phyloP scores from a whole-genome alignment of 495 filamentous ascomycete genomes.

The Xylaria cubensis region DNA sequence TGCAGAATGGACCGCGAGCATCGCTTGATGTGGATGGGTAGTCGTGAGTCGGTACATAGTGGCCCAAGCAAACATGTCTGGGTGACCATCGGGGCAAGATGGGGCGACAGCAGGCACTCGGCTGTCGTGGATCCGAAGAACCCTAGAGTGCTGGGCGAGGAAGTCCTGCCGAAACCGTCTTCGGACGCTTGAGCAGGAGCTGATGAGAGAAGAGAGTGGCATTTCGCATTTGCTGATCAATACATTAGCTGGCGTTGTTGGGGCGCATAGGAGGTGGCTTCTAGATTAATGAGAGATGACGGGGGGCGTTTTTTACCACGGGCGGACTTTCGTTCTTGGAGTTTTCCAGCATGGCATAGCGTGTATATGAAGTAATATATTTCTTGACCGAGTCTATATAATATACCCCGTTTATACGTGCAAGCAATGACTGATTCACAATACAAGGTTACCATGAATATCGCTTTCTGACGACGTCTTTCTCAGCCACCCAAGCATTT shows the following conservation, averaged over 20 bases:
- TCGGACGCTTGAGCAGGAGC: background rate
- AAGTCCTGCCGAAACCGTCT: conserved; percentile 49
- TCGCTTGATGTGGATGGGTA: conserved; percentile 71
- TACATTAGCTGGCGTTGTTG: conserved; percentile 1
- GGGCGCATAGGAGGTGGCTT: background rate
- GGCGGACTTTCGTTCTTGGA: background rate
- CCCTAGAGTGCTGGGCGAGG: conserved; percentile 53
- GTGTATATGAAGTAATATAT: conserved; percentile 18
- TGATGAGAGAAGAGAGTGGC: background rate
- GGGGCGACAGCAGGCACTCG: conserved; percentile 67
- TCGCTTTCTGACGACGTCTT: background rate
- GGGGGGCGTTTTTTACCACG: conserved; percentile 19
- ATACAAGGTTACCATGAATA: background rate
- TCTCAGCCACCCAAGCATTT: background rate
- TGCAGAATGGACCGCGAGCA: conserved; percentile 55
- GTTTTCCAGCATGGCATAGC: conserved; percentile 20
- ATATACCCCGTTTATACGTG: conserved; percentile 1
- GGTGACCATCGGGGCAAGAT: conserved; percentile 80
- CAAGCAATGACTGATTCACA: background rate
- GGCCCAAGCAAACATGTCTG: conserved; percentile 74
- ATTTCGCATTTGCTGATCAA: conserved; percentile 7
- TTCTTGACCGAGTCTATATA: conserved; percentile 7
- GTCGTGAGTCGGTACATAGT: conserved; percentile 66
- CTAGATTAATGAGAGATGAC: conserved; percentile 26
- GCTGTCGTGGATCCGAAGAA: conserved; percentile 59